Conservation (phyloP, 768 basidiomycete species). For the Pleurotus eryngii region DNA sequence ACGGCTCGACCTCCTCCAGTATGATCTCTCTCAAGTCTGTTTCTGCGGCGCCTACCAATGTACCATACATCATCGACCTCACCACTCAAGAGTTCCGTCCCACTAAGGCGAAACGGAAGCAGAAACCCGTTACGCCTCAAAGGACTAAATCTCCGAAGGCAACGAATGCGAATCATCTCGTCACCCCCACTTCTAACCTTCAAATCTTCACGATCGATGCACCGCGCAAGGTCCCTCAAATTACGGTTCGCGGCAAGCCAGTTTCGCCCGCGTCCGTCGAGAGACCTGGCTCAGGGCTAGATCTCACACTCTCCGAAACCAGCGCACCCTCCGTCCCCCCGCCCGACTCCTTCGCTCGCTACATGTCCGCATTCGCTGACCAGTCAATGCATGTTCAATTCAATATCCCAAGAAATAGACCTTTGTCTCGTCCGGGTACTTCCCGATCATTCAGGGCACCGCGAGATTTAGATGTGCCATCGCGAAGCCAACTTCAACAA, state of each 20-base stretch:
- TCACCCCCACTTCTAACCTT: not conserved
- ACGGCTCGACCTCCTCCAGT: not conserved
- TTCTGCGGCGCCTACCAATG: not conserved
- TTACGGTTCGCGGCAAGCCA: constrained; percentile 1
- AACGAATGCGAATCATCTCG: no score
- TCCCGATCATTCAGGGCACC: not conserved
- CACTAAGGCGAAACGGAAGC: not conserved
- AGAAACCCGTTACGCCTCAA: not conserved
- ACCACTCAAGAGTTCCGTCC: not conserved
- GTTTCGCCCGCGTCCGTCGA: not conserved
- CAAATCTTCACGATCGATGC: not conserved
- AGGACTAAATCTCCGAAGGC: not conserved
- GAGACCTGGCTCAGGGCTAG: not conserved
- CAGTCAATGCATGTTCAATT: constrained; percentile 6
- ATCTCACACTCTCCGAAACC: not conserved
- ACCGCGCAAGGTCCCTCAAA: not conserved
- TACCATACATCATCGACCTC: constrained; percentile 6
- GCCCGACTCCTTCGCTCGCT: constrained; percentile 3
- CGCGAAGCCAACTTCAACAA: constrained; percentile 11
- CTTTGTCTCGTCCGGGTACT: not conserved
- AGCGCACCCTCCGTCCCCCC: not conserved
- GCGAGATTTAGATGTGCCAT: constrained; percentile 1
- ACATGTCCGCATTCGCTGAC: constrained; percentile 3
- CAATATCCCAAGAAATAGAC: not conserved
- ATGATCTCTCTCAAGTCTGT: constrained; percentile 1